Conservation (phyloP, 345 rosid species). For the Populus euphratica region DNA sequence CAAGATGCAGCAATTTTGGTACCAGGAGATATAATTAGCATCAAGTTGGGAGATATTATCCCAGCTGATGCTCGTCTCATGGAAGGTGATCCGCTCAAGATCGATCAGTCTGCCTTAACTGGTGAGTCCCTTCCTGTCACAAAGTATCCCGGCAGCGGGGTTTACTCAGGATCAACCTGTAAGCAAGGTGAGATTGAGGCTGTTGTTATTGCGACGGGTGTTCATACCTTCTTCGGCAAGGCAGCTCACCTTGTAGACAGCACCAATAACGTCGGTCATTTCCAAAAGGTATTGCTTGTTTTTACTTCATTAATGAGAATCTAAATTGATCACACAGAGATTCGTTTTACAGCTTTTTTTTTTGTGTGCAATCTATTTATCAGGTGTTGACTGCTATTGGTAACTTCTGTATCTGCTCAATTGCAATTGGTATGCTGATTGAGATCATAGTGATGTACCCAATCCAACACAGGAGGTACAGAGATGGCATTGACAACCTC, state of each 20-base stretch:
- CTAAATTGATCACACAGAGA: no score
- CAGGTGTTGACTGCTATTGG: constrained; percentile 74
- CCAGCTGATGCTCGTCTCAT: constrained; percentile 95
- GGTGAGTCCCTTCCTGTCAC: constrained; percentile 71
- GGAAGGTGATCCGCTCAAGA: constrained; percentile 75
- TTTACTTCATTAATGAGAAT: no score
- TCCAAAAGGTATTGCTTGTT: constrained; percentile 34
- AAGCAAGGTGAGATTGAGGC: constrained; percentile 91
- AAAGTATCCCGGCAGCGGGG: constrained; percentile 60
- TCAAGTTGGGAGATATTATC: constrained; percentile 77
- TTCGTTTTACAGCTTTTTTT: no score
- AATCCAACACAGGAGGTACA: constrained; percentile 57
- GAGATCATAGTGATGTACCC: constrained; percentile 86
- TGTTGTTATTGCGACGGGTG: constrained; percentile 82
- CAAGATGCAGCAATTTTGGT: constrained; percentile 75
- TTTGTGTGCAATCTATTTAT: background rate
- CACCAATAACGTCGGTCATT: constrained; percentile 84
- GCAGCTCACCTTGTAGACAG: constrained; percentile 90
- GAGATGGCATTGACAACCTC: constrained; percentile 78
- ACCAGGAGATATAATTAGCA: constrained; percentile 79
- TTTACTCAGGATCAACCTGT: constrained; percentile 83
- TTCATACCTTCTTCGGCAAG: constrained; percentile 82
- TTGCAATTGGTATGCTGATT: constrained; percentile 55
- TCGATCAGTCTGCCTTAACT: constrained; percentile 64
- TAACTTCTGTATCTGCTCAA: constrained; percentile 81